Percentiles rank a stretch among this genome's conserved stretches.
Conservation (phyloP, 139 green algal genomes). For the Chlamydomonas urium region DNA sequence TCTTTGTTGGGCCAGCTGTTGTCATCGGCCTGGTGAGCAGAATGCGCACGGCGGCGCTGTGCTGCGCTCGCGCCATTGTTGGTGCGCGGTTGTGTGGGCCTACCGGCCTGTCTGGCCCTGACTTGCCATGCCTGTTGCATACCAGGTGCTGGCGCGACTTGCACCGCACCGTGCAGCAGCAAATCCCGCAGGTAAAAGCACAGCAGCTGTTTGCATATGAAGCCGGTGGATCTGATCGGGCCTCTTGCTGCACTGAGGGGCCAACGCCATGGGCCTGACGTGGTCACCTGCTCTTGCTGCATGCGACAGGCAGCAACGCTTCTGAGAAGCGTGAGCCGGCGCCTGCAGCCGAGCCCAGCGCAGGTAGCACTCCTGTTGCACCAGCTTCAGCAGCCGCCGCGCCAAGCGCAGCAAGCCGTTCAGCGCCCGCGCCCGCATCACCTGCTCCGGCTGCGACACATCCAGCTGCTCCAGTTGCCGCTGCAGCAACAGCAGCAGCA, state of each 20-base stretch:
- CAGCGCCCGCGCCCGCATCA: not conserved
- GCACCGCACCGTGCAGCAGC: not conserved
- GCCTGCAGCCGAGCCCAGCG: not conserved
- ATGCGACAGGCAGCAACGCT: too few relatives aligned
- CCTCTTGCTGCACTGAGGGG: not conserved
- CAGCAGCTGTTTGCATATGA: not conserved
- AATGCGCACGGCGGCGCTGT: not conserved
- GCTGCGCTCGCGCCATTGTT: not conserved
- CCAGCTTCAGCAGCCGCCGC: not conserved
- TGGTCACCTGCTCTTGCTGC: not conserved
- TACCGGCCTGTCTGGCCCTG: not conserved
- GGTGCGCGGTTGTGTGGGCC: too few relatives aligned
- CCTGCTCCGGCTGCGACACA: not conserved
- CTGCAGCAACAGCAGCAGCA: not conserved
- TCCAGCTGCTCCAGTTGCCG: not conserved
- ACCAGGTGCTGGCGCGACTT: not conserved
- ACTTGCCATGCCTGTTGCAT: not conserved
- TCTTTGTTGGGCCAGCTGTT: constrained; percentile 1
- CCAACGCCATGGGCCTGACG: not conserved
- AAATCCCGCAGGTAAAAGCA: not conserved
- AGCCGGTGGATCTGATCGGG: not conserved
- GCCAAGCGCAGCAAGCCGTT: not conserved
- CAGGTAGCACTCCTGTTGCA: not conserved
- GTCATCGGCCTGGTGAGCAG: not conserved
- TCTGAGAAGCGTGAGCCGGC: not conserved